phyloP scores from a whole-genome alignment of 1,284 basidiomycete species.

The Trametes pubescens region DNA sequence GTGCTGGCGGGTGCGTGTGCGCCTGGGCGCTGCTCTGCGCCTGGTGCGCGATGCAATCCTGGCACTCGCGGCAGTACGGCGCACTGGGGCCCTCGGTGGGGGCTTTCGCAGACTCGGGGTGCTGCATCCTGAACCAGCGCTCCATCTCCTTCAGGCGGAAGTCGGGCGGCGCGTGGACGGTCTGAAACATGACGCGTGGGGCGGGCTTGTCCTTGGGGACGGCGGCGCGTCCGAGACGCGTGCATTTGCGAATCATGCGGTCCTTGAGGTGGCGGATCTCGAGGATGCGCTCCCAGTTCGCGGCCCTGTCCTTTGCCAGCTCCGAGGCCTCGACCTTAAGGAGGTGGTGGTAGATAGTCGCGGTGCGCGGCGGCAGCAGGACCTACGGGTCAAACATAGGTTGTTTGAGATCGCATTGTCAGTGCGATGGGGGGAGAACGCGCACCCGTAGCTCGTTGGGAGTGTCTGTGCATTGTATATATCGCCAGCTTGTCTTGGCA shows the following conservation, averaged over 20 bases:
- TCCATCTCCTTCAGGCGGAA: slow-evolving; percentile 82
- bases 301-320: slow-evolving; percentile 59
- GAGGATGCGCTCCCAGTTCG: slow-evolving; percentile 71
- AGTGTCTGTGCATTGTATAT: slow-evolving; percentile 77
- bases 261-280: slow-evolving; percentile 80
- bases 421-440: neutral
- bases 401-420: slow-evolving; percentile 7
- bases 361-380: slow-evolving; percentile 73
- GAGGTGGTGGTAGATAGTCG: slow-evolving; percentile 70
- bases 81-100: slow-evolving; percentile 29
- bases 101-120: slow-evolving; percentile 37
- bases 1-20: slow-evolving; percentile 24
- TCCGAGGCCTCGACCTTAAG: slow-evolving; percentile 67
- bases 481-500: slow-evolving; percentile 68
- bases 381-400: slow-evolving; percentile 51
- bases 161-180: slow-evolving; percentile 70
- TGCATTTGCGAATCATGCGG: slow-evolving; percentile 80
- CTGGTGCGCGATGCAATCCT: slow-evolving; percentile 29
- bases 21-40: slow-evolving; percentile 25
- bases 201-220: slow-evolving; percentile 47
- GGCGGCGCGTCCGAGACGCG: slow-evolving; percentile 56
- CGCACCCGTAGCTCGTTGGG: slow-evolving; percentile 73
- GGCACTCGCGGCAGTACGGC: slow-evolving; percentile 40
- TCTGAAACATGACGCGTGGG: slow-evolving; percentile 59
- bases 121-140: slow-evolving; percentile 65